A percentile compares a stretch with the other conserved stretches of the same genome.
Evolutionary conservation across 148 eudicot species (phyloP).

Genomic region (Silene latifolia): DNA sequence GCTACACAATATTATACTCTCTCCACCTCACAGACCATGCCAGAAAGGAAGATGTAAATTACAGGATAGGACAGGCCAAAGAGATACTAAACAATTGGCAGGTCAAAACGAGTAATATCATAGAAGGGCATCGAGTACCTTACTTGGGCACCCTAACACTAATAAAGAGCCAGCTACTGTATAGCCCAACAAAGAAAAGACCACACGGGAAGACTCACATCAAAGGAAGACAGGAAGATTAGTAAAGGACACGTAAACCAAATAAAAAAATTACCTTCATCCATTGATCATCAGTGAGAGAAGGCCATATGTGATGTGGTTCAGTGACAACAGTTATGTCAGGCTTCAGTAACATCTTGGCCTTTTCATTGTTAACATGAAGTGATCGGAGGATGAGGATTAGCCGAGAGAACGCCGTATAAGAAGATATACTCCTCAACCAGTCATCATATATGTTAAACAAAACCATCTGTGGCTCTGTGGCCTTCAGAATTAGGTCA

Average conservation of each 20-base stretch:
- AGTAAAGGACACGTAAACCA: background rate
- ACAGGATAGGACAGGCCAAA: too few relatives aligned
- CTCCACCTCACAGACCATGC: too few relatives aligned
- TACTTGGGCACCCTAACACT: background rate
- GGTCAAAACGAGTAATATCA: too few relatives aligned
- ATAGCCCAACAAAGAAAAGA: too few relatives aligned
- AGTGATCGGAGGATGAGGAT: slow-evolving; percentile 93
- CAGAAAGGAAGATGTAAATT: too few relatives aligned
- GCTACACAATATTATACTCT: too few relatives aligned
- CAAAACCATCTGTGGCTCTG: slow-evolving; percentile 98
- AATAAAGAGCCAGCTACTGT: background rate
- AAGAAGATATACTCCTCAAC: slow-evolving; percentile 96
- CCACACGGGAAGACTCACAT: background rate
- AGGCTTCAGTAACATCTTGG: slow-evolving; percentile 95
- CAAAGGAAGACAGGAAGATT: background rate
- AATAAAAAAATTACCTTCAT: slow-evolving; percentile 62
- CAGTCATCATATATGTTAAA: slow-evolving; percentile 99
- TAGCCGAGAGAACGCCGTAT: slow-evolving; percentile 92
- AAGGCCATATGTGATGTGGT: slow-evolving; percentile 99
- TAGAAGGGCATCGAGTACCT: too few relatives aligned
- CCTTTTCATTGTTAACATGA: slow-evolving; percentile 99
- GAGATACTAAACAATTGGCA: too few relatives aligned
- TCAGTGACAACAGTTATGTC: slow-evolving; percentile 91
- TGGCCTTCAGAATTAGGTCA: slow-evolving; percentile 92
- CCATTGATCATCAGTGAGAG: slow-evolving; percentile 94